A percentile compares a stretch with the other conserved stretches of the same genome.
phyloP scores from a whole-genome alignment of 2,329 filamentous ascomycete species.

The Penicillium glabrum region DNA sequence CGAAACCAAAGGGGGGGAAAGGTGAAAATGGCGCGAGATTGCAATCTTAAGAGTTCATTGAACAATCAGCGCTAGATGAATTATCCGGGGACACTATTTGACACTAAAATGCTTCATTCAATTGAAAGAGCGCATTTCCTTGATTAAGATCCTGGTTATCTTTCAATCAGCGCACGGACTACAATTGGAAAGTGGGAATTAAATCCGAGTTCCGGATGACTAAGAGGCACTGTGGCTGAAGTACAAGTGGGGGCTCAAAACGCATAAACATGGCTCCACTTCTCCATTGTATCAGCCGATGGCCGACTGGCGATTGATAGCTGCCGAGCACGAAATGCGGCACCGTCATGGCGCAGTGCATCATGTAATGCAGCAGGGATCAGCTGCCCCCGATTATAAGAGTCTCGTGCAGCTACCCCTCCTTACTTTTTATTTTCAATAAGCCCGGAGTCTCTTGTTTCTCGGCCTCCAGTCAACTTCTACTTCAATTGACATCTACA shows the following conservation, averaged over 20 bases:
- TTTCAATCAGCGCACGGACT: not conserved
- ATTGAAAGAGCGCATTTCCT: not conserved
- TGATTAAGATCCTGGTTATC: not conserved
- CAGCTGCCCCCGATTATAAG: not conserved
- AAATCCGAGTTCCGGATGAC: not conserved
- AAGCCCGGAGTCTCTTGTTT: not conserved
- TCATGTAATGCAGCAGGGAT: not conserved
- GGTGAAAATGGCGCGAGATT: not conserved
- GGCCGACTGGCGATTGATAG: slow-evolving; percentile 17
- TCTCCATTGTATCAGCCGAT: slow-evolving; percentile 10
- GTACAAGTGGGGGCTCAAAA: not conserved
- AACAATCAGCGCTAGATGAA: not conserved
- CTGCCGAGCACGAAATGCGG: slow-evolving; percentile 13
- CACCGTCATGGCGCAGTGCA: not conserved
- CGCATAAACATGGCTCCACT: not conserved
- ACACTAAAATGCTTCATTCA: not conserved
- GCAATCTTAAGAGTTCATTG: not conserved
- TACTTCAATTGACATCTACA: not conserved
- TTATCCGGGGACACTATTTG: not conserved
- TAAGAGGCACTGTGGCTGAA: not conserved
- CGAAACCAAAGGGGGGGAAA: no score
- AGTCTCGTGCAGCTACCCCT: not conserved
- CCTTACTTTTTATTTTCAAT: not conserved
- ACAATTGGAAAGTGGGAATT: not conserved
- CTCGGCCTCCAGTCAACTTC: not conserved